These are phyloP conservation scores for Forsythia suspensa DNA, from an alignment of 257 asterid species.

Conservation along the genomic window DNA sequence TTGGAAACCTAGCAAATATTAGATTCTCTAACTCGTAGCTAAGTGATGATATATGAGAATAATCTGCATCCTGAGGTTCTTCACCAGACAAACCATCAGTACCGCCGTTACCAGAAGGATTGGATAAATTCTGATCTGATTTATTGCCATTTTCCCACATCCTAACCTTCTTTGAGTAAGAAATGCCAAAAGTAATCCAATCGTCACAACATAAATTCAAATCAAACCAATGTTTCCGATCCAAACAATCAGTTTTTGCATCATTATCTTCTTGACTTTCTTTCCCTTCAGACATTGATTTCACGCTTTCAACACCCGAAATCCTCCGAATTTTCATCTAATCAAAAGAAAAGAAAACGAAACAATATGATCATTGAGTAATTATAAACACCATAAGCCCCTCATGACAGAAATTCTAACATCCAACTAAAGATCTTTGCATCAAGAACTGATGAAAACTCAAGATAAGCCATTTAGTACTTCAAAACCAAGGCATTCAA, in stretches of 20 bases:
- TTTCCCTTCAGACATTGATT: slow-evolving; percentile 36
- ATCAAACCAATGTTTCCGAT: slow-evolving; percentile 22
- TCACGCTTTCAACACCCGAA: slow-evolving; percentile 17
- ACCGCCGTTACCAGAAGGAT: slow-evolving; percentile 1
- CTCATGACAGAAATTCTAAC: neutral
- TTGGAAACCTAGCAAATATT: slow-evolving; percentile 69
- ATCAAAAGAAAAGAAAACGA: slow-evolving; percentile 6
- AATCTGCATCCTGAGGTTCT: slow-evolving; percentile 93
- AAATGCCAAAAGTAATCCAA: slow-evolving; percentile 22
- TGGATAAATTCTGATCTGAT: slow-evolving; percentile 7
- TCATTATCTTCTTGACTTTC: slow-evolving; percentile 26
- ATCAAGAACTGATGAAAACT: neutral
- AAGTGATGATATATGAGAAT: slow-evolving; percentile 45
- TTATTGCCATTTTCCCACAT: slow-evolving; percentile 23
- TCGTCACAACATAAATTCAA: slow-evolving; percentile 10
- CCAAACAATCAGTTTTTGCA: slow-evolving; percentile 13
- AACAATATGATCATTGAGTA: slow-evolving; percentile 2
- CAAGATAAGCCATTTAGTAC: neutral
- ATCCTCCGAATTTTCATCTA: slow-evolving; percentile 14
- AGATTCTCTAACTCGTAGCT: slow-evolving; percentile 58
- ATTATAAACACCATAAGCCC: neutral
- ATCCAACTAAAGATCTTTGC: slow-evolving; percentile 1
- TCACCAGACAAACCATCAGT: slow-evolving; percentile 19
- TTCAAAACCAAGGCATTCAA: neutral
- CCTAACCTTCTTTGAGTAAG: slow-evolving; percentile 29